These are phyloP conservation scores for Lactarius pseudohatsudake DNA, from an alignment of 768 basidiomycete genomes.

Conservation along the genomic window DNA sequence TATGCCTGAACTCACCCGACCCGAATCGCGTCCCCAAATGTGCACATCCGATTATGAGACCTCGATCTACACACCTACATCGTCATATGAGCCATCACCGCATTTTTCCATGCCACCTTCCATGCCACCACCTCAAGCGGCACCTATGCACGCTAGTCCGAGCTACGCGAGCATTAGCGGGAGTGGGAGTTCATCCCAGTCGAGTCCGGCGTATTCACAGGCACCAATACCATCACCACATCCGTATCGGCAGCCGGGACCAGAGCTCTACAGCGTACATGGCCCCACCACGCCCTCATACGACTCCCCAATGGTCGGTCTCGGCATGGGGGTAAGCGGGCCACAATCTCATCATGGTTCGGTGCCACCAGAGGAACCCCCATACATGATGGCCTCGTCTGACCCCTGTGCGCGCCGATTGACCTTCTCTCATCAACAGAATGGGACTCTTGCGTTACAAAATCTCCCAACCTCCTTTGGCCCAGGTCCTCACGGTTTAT, in stretches of 20 bases:
- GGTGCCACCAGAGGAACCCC: conserved; percentile 20
- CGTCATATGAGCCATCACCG: conserved; percentile 15
- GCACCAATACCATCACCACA: conserved; percentile 24
- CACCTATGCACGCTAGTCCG: conserved; percentile 22
- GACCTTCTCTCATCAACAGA: conserved; percentile 17
- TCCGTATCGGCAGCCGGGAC: conserved; percentile 18
- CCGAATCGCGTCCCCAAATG: conserved; percentile 17
- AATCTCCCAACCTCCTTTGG: conserved; percentile 8
- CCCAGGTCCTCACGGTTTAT: conserved; percentile 5
- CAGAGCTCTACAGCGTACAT: conserved; percentile 14
- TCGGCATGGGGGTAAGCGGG: conserved; percentile 14
- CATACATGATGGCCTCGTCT: conserved; percentile 12
- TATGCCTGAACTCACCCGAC: conserved; percentile 12
- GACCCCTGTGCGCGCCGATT: conserved; percentile 15
- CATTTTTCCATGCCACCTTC: conserved; percentile 17
- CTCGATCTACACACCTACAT: conserved; percentile 10
- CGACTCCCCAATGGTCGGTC: conserved; percentile 17
- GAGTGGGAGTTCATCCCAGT: conserved; percentile 25
- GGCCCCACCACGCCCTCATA: conserved; percentile 20
- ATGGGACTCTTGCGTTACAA: conserved; percentile 19
- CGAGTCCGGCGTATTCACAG: conserved; percentile 27
- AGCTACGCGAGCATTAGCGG: conserved; percentile 24
- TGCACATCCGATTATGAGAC: conserved; percentile 17
- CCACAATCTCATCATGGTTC: conserved; percentile 22
- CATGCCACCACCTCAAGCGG: conserved; percentile 22